Evolutionary conservation across 2,329 filamentous ascomycete species (phyloP), one percentile per base, ranked within the genome.

Genomic region (Xylaria digitata): DNA sequence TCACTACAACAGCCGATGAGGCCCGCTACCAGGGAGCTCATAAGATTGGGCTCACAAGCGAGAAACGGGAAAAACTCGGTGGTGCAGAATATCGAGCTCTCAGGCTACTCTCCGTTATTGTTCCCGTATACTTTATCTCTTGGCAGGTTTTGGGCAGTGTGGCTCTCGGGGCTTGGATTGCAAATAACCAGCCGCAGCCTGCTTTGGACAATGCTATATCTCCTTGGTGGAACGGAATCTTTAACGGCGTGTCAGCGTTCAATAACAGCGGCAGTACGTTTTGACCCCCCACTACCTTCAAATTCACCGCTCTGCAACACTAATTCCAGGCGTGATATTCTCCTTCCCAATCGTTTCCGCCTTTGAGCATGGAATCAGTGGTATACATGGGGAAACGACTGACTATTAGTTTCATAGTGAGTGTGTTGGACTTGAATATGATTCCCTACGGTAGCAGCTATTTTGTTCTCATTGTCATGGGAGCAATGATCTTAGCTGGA

Each of bases 161-260:
- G 6, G 80, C 78, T 6, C 76, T 85, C 43, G 89, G 86, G 9
- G 87, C 86, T 17, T 92, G 87, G 82, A 85, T 90, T 61, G 82
- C 82, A 17, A 76, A 80, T 65, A 82, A 89, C 68, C 82, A 82
- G 49, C 79, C 86, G 0, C 78, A 79, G 8, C 79, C 82, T 3
- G 82, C 87, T 0, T 74, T 78, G 1, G 77, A 75, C 4, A 90
- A 91, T 74, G 87, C 85, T 13, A 82, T 89, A 61, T 86, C 88
- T 65, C 86, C 89, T 40, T 91, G 87, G 87, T 92, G 89, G 89
- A 81, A 88, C 2, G 89, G 89, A 46, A 84, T 88, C 50, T 92
- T 92, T 78, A 89, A 90, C 67, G 87, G 87, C 1, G 84, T 88
- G 4, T 90, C 87, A 19, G 89, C 89, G 0, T 92, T 92, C 77